Conservation (phyloP, 208 protist species). For the Acanthamoeba castellanii region DNA sequence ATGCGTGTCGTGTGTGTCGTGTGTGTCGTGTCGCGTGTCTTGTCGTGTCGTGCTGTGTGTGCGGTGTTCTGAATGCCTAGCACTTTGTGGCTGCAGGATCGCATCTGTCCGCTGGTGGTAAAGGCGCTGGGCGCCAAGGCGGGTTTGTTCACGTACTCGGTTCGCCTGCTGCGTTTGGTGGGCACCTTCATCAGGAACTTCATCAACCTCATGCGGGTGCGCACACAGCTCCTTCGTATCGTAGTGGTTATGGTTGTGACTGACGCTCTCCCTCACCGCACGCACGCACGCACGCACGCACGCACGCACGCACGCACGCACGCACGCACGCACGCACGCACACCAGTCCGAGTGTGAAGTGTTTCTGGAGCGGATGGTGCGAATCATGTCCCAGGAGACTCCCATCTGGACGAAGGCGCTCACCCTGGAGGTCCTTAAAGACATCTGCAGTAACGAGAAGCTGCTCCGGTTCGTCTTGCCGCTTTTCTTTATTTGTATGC, state of each 20-base stretch:
- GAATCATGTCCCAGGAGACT: conserved; percentile 50
- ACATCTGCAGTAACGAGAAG: conserved; percentile 50
- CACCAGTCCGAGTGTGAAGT: conserved; percentile 65
- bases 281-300: no score
- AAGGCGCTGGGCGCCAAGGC: conserved; percentile 2
- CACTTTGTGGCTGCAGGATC: not conserved
- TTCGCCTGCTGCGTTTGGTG: conserved; percentile 55
- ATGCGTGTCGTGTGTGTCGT: no score
- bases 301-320: no score
- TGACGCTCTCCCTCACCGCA: no score
- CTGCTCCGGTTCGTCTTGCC: not conserved
- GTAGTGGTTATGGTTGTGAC: no score
- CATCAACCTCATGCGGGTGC: conserved; percentile 62
- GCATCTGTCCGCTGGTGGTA: conserved; percentile 56
- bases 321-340: no score
- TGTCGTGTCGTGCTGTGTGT: not conserved
- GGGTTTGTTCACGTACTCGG: conserved; percentile 37
- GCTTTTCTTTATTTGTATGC: no score
- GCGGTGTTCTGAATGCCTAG: no score
- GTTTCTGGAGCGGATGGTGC: conserved; percentile 63
- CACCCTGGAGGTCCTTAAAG: conserved; percentile 48
- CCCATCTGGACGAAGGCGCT: conserved; percentile 70
- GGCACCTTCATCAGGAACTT: conserved; percentile 69
- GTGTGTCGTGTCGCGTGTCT: not conserved
- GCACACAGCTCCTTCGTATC: not conserved